Conservation (phyloP, 2,329 filamentous ascomycete genomes). For the Neurospora sp. region DNA sequence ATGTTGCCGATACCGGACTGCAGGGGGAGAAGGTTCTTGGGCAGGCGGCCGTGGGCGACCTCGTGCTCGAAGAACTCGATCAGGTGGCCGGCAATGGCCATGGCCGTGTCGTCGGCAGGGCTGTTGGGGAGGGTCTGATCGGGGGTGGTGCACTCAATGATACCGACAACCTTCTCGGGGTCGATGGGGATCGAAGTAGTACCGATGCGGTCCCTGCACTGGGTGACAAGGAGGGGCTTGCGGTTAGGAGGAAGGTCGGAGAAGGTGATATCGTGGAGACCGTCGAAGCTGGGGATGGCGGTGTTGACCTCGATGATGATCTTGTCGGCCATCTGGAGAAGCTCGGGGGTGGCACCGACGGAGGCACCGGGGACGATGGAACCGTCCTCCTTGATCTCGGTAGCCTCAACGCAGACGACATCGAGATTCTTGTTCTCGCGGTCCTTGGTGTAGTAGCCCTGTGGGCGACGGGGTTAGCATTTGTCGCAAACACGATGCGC, state of each 20-base stretch:
- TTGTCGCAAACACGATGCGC: not conserved
- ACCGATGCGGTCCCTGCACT: conserved; percentile 78
- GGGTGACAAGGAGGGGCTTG: conserved; percentile 80
- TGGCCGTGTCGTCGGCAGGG: conserved; percentile 63
- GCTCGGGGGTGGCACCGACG: conserved; percentile 75
- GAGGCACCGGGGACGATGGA: conserved; percentile 82
- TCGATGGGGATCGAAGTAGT: conserved; percentile 75
- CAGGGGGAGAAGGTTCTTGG: conserved; percentile 65
- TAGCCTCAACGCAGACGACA: conserved; percentile 77
- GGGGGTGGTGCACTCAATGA: conserved; percentile 77
- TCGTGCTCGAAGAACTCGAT: conserved; percentile 82
- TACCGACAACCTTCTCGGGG: conserved; percentile 69
- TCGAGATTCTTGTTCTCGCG: conserved; percentile 62
- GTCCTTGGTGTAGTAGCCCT: conserved; percentile 77
- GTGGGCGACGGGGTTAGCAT: conserved; percentile 9
- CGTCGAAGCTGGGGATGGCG: conserved; percentile 72
- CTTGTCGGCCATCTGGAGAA: conserved; percentile 88
- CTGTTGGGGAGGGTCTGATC: conserved; percentile 67
- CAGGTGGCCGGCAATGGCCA: conserved; percentile 65
- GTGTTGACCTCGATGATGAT: conserved; percentile 93
- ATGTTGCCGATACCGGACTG: conserved; percentile 91
- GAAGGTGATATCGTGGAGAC: conserved; percentile 84
- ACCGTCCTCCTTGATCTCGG: conserved; percentile 78
- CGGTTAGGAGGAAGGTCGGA: conserved; percentile 71
- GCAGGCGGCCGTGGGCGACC: conserved; percentile 67